Evolutionary conservation across 352 stramenopile genomes (phyloP).

Genomic region (Phytophthora lateralis): DNA sequence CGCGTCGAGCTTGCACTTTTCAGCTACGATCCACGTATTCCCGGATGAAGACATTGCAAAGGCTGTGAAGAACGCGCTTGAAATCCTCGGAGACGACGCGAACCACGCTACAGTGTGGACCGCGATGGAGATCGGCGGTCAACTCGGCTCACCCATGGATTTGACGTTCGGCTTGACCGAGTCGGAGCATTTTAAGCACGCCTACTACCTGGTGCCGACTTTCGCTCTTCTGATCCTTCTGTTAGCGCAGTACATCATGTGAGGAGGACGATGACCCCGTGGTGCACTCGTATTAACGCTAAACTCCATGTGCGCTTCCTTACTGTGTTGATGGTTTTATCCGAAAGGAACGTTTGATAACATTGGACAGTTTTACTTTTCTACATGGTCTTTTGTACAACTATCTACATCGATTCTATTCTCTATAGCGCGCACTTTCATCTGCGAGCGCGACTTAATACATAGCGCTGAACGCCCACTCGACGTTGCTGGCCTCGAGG

Average conservation of each 20-base stretch:
- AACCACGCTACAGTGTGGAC: slow-evolving; percentile 20
- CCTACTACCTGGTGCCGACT: slow-evolving; percentile 33
- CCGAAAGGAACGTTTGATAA: slow-evolving; percentile 23
- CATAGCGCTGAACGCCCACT: slow-evolving; percentile 80
- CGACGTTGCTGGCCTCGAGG: slow-evolving; percentile 59
- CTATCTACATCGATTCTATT: slow-evolving; percentile 29
- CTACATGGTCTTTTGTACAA: slow-evolving; percentile 39
- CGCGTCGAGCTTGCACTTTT: slow-evolving; percentile 39
- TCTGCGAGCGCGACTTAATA: slow-evolving; percentile 52
- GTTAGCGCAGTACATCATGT: slow-evolving; percentile 38
- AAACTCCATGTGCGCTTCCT: background rate
- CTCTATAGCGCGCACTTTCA: slow-evolving; percentile 23
- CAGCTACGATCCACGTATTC: slow-evolving; percentile 47
- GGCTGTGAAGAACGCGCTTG: slow-evolving; percentile 57
- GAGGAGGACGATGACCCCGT: background rate
- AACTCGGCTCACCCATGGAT: slow-evolving; percentile 21
- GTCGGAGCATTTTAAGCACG: slow-evolving; percentile 25
- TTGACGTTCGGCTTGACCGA: slow-evolving; percentile 16
- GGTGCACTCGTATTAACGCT: background rate
- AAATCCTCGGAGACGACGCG: slow-evolving; percentile 52
- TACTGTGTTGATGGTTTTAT: slow-evolving; percentile 3
- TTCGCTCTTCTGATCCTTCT: slow-evolving; percentile 48
- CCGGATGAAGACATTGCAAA: slow-evolving; percentile 47
- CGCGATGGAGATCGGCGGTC: slow-evolving; percentile 31
- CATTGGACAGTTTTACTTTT: slow-evolving; percentile 33